phyloP scores from a whole-genome alignment of 768 basidiomycete genomes.

The Hypholoma sublateritium region DNA sequence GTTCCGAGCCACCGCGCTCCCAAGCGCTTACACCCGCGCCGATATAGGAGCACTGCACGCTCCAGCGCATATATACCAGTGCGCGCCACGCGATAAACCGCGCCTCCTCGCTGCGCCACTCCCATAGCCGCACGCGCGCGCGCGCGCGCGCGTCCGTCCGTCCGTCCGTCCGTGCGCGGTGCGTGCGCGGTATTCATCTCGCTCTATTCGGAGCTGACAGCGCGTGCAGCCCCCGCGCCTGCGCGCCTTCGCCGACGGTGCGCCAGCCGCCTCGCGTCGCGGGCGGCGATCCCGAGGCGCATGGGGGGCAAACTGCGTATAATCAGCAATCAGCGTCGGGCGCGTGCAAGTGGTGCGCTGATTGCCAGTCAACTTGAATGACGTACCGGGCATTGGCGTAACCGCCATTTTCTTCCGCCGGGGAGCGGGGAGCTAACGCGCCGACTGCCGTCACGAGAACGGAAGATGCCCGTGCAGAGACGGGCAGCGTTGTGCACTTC shows the following conservation, averaged over 20 bases:
- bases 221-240: conserved; percentile 37
- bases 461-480: conserved; percentile 13
- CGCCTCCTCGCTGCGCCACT: too few species aligned
- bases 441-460: too few species aligned
- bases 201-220: background rate
- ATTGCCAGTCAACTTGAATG: too few species aligned
- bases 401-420: background rate
- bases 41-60: too few species aligned
- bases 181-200: conserved; percentile 17
- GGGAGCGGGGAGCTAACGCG: conserved; percentile 41
- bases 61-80: too few species aligned
- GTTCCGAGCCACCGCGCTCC: too few species aligned
- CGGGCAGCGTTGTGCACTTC: conserved; percentile 24
- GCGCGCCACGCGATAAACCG: too few species aligned
- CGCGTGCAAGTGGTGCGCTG: conserved; percentile 38
- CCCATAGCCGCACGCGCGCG: too few species aligned
- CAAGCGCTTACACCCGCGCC: too few species aligned
- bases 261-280: conserved; percentile 40
- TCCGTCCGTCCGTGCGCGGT: too few species aligned
- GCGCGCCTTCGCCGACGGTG: conserved; percentile 54
- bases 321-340: conserved; percentile 52
- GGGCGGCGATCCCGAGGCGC: conserved; percentile 5
- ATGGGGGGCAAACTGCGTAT: conserved; percentile 44
- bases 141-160: too few species aligned
- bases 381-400: too few species aligned